A percentile compares a stretch with the other conserved stretches of the same genome.
phyloP scores from a whole-genome alignment of 805 yeast genomes.

The Teunomyces stri region DNA sequence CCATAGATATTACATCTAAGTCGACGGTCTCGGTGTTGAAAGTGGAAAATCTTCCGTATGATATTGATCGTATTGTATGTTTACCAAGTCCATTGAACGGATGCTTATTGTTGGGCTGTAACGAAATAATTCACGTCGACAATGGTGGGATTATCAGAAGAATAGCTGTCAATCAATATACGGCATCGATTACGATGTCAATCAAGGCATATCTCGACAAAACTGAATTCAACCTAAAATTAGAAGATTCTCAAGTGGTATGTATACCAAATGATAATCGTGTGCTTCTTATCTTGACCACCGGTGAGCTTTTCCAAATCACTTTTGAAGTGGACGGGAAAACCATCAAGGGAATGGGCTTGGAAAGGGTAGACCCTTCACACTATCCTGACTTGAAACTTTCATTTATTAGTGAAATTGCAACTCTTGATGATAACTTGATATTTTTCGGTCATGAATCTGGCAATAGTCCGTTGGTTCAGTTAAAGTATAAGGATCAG shows the following conservation, averaged over 20 bases:
- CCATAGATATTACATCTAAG: constrained; percentile 59
- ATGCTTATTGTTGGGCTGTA: constrained; percentile 65
- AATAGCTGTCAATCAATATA: constrained; percentile 58
- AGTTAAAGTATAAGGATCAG: constrained; percentile 30
- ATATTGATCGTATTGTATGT: constrained; percentile 62
- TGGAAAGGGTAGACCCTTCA: constrained; percentile 29
- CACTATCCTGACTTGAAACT: constrained; percentile 32
- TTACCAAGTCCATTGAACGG: constrained; percentile 69
- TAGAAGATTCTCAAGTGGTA: constrained; percentile 50
- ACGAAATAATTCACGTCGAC: constrained; percentile 76
- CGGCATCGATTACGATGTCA: constrained; percentile 34
- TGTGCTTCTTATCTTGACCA: constrained; percentile 28
- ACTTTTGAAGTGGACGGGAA: constrained; percentile 43
- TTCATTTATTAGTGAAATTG: constrained; percentile 39
- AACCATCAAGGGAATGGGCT: constrained; percentile 32
- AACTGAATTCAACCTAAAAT: constrained; percentile 46
- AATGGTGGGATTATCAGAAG: constrained; percentile 68
- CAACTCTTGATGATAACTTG: constrained; percentile 39
- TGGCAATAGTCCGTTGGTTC: constrained; percentile 55
- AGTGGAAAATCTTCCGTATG: constrained; percentile 69
- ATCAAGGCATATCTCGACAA: constrained; percentile 45
- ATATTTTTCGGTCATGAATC: constrained; percentile 61
- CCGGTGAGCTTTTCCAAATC: constrained; percentile 34
- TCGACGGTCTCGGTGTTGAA: constrained; percentile 67
- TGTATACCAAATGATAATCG: constrained; percentile 37